A percentile compares a stretch with the other conserved stretches of the same genome.
phyloP scores from a whole-genome alignment of 768 basidiomycete genomes.

The Termitomyces sp. region DNA sequence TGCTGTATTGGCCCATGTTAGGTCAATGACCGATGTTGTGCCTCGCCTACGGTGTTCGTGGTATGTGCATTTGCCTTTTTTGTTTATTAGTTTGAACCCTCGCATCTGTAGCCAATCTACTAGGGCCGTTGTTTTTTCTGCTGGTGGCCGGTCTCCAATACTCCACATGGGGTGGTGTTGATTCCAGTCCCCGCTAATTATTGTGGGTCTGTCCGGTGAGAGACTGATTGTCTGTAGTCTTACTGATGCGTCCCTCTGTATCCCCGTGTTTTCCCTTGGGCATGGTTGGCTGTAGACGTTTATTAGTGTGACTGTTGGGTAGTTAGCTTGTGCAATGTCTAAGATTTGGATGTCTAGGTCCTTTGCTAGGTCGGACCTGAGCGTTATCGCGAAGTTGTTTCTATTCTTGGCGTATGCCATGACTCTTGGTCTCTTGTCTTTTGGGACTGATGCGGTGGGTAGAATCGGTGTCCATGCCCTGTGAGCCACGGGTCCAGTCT shows the following conservation, averaged over 20 bases:
- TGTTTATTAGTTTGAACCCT: not conserved
- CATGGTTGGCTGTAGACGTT: constrained; percentile 1
- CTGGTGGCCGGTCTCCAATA: not conserved
- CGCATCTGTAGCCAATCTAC: not conserved
- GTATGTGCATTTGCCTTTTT: not conserved
- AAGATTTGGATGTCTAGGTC: constrained; percentile 1
- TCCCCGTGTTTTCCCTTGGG: not conserved
- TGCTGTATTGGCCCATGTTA: not conserved
- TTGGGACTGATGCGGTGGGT: not conserved
- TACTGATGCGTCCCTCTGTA: not conserved
- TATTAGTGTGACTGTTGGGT: constrained; percentile 2
- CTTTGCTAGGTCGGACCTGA: not conserved
- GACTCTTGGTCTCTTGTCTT: not conserved
- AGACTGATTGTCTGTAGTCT: not conserved
- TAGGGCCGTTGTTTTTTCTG: not conserved
- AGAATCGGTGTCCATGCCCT: not conserved
- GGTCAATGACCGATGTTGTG: not conserved
- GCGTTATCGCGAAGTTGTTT: not conserved
- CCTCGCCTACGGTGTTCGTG: not conserved
- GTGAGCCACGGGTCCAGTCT: not conserved
- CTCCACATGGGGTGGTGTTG: constrained; percentile 4
- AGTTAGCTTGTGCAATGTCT: constrained; percentile 15
- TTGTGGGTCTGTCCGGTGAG: not conserved
- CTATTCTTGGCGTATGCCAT: not conserved
- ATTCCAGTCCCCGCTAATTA: constrained; percentile 4